A percentile compares a stretch with the other conserved stretches of the same genome.
Conservation (phyloP, 1,284 basidiomycete species). For the Tremellales sp. region DNA sequence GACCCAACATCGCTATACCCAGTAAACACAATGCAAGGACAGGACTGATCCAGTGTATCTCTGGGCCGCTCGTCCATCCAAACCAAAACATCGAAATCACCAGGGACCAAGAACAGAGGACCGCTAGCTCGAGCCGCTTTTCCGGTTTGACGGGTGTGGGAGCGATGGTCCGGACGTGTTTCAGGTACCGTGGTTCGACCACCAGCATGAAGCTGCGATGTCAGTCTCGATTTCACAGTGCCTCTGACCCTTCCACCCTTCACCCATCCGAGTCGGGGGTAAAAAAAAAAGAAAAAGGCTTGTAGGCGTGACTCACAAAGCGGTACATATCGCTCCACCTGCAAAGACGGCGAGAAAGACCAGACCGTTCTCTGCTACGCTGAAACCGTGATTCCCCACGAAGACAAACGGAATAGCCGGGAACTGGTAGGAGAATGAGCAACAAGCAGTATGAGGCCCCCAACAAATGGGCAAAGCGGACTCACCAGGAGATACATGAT, state of each 20-base stretch:
- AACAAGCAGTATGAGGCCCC: no score
- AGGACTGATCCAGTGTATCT: conserved; percentile 60
- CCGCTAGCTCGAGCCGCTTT: conserved; percentile 39
- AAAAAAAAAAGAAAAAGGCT: background rate
- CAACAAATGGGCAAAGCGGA: conserved; percentile 22
- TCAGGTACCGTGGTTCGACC: conserved; percentile 32
- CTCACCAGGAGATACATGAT: background rate
- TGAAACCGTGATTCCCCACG: conserved; percentile 50
- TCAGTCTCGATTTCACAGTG: no score
- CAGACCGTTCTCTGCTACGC: conserved; percentile 50
- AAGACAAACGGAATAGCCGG: conserved; percentile 52
- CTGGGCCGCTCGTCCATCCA: conserved; percentile 57
- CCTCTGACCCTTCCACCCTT: no score
- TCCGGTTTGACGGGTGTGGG: conserved; percentile 32
- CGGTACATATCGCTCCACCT: conserved; percentile 42
- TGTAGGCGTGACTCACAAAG: conserved; percentile 18
- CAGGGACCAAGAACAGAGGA: conserved; percentile 47
- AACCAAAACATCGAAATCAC: conserved; percentile 59
- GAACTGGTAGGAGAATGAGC: background rate
- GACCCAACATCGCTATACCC: conserved; percentile 58
- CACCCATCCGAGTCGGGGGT: background rate
- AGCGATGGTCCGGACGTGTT: conserved; percentile 22
- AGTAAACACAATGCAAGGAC: conserved; percentile 61
- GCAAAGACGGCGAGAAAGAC: conserved; percentile 52
- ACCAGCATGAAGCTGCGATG: conserved; percentile 24